A percentile compares a stretch with the other conserved stretches of the same genome.
phyloP scores from a whole-genome alignment of 1,284 basidiomycete species.

The Naganishia sp. region DNA sequence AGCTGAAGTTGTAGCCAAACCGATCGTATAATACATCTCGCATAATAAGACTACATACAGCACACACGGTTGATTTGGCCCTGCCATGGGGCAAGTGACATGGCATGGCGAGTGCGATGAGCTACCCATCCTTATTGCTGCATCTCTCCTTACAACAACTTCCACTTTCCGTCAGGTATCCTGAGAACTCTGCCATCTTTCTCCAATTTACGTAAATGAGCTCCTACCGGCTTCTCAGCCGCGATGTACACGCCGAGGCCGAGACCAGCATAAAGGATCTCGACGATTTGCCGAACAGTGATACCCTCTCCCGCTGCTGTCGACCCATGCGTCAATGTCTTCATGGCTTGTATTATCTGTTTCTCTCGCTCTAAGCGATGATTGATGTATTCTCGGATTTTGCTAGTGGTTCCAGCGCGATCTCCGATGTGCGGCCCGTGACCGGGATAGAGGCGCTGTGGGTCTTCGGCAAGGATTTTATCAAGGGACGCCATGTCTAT shows the following conservation, averaged over 20 bases:
- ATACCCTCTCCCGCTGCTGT: not conserved
- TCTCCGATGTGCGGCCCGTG: slow-evolving; percentile 24
- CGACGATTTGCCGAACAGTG: slow-evolving; percentile 19
- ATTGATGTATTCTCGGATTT: slow-evolving; percentile 29
- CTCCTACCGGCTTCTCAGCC: slow-evolving; percentile 21
- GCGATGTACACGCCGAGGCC: slow-evolving; percentile 11
- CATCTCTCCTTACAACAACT: not conserved
- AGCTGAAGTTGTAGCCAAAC: too few relatives aligned
- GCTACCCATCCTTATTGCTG: too few relatives aligned
- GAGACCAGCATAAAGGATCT: slow-evolving; percentile 25
- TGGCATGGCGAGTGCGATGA: too few relatives aligned
- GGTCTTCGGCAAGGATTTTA: not conserved
- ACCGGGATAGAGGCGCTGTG: slow-evolving; percentile 13
- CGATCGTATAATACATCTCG: too few relatives aligned
- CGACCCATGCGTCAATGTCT: not conserved
- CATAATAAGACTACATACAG: too few relatives aligned
- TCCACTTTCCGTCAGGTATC: not conserved
- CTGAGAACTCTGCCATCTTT: slow-evolving; percentile 13
- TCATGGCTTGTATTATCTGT: slow-evolving; percentile 14
- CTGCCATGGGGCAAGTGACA: too few relatives aligned
- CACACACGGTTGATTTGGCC: too few relatives aligned
- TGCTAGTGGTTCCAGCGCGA: slow-evolving; percentile 3
- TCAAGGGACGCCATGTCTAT: slow-evolving; percentile 23
- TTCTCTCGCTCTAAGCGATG: slow-evolving; percentile 28
- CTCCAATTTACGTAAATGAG: slow-evolving; percentile 26